Percentiles rank a stretch among this genome's conserved stretches.
Evolutionary conservation across 805 yeast species (phyloP).

Genomic region (Candida wancherniae): DNA sequence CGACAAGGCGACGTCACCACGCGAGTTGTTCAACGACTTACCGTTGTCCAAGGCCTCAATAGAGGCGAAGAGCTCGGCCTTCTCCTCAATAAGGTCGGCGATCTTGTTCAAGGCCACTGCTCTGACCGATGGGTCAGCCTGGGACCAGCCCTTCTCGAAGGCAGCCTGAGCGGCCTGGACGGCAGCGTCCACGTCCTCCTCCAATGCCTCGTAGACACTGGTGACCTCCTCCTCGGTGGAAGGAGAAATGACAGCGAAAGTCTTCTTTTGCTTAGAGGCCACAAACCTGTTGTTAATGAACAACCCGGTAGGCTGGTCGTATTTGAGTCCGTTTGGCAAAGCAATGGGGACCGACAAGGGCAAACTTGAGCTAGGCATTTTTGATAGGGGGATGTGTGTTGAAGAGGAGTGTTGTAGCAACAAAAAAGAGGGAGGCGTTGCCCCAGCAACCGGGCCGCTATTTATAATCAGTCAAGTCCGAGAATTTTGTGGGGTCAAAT

Average conservation of each 20-base stretch:
- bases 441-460: no score
- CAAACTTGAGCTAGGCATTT: constrained; percentile 24
- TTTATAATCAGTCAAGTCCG: no score
- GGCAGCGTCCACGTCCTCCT: constrained; percentile 77
- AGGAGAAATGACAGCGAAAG: constrained; percentile 61
- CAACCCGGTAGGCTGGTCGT: constrained; percentile 81
- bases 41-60: constrained; percentile 90
- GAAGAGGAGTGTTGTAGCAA: constrained; percentile 3
- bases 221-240: constrained; percentile 68
- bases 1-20: constrained; percentile 70
- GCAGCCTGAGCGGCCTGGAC: constrained; percentile 82
- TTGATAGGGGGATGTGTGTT: no score
- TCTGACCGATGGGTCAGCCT: constrained; percentile 62
- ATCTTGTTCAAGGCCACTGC: constrained; percentile 60
- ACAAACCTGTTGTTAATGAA: constrained; percentile 85
- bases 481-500: no score
- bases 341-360: constrained; percentile 44
- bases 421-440: constrained; percentile 2
- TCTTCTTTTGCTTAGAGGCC: constrained; percentile 49
- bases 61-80: constrained; percentile 66
- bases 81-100: constrained; percentile 71
- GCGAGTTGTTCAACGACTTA: constrained; percentile 66
- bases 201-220: constrained; percentile 68
- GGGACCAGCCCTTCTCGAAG: constrained; percentile 65
- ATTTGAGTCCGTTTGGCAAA: constrained; percentile 68